phyloP scores from a whole-genome alignment of 2,329 filamentous ascomycete genomes.

The Trichoderma citrinoviride region DNA sequence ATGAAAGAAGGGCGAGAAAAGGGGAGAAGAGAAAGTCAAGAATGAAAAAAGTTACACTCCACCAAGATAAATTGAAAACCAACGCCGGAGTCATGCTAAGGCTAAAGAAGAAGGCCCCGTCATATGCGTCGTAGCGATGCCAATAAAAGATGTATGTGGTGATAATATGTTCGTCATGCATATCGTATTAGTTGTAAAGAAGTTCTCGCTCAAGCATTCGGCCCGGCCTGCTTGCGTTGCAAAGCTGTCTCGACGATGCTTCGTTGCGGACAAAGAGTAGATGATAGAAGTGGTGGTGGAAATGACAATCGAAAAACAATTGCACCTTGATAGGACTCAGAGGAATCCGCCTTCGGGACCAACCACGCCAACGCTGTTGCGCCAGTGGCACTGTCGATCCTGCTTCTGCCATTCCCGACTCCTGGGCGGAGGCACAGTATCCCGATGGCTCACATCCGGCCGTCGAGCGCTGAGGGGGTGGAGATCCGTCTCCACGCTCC shows the following conservation, averaged over 20 bases:
- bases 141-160: constrained; percentile 7
- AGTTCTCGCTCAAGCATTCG: constrained; percentile 5
- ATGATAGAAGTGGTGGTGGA: background rate
- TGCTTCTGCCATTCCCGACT: constrained; percentile 37
- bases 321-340: constrained; percentile 28
- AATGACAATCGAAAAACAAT: background rate
- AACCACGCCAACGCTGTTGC: constrained; percentile 55
- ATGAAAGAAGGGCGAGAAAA: background rate
- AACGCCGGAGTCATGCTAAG: constrained; percentile 22
- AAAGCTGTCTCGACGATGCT: background rate
- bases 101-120: constrained; percentile 8
- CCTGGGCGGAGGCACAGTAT: constrained; percentile 34
- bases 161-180: constrained; percentile 7
- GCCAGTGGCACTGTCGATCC: constrained; percentile 54
- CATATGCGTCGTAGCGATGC: constrained; percentile 23
- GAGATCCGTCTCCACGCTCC: constrained; percentile 46
- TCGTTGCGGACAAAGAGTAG: background rate
- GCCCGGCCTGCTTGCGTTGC: constrained; percentile 11
- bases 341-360: constrained; percentile 54
- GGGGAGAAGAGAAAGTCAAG: background rate
- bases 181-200: background rate
- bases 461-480: constrained; percentile 38
- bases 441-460: constrained; percentile 45
- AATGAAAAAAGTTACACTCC: background rate
- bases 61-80: background rate